Base-by-base conservation (phyloP, 305 asterid genomes). In the Andrographis paniculata region DNA sequence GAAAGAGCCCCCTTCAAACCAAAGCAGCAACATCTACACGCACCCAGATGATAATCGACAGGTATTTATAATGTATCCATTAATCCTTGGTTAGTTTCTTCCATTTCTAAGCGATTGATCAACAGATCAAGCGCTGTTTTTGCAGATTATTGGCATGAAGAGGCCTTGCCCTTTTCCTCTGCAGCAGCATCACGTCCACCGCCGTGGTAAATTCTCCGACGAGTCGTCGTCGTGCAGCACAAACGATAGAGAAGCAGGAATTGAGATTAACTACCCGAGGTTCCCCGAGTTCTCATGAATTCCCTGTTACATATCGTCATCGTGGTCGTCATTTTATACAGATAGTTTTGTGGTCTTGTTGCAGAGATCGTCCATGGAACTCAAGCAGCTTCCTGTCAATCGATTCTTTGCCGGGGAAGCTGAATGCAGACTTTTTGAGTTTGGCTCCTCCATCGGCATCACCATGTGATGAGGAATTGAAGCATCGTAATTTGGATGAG, bases 1-100 rank as follows among this genome's bases (percentile, higher is more conserved):
- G 70, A 74, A 66, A 73, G 98, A 89, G 98, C 98, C 85, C 97
- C 98, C 94, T 89, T 89, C 95, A 80, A 89, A 78, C 94, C 98
- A 85, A 89, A 89, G 58, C 62, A 61, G 58, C 61, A 70, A 3
- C 8, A 3, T 24, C 30, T 8, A 24, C 30, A 24, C 8, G 10
- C 38, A 33, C 13, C 8, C 38, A 33, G 13, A 33, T 9, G 1
- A 33, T 6, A 11, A 2, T 13, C 8, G 38, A 6, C 4, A 0
- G 11, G 38, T 33, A 33, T 33, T 2, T 33, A 33, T 5, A 9
- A 9, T 33, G 12, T 13, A 7, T 33, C 2, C 38, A 7, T 33
- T 2, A 6, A 4, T 33, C 14, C 42, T 50, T 61, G 45, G 55
- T 54, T 44, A 8, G 4, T 17, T 71, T 44, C 42, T 70, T 62